Evolutionary conservation across 139 green algal species (phyloP).

Genomic region (Chlorella sp.): DNA sequence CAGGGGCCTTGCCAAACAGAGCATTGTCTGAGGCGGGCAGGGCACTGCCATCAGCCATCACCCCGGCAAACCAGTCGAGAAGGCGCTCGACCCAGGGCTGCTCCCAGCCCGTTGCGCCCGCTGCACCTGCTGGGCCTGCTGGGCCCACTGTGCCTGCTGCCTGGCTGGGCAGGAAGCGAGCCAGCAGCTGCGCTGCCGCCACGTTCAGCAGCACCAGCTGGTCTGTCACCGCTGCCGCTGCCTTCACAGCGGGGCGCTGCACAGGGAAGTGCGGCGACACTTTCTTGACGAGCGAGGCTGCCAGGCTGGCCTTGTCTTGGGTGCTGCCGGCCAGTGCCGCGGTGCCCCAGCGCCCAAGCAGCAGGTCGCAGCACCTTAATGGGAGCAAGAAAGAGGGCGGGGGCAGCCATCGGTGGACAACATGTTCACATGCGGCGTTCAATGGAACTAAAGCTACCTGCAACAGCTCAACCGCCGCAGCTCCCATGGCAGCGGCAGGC

Average conservation of each 20-base stretch:
- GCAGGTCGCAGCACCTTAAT: constrained; percentile 30
- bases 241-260: constrained; percentile 23
- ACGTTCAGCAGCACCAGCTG: constrained; percentile 69
- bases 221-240: constrained; percentile 32
- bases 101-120: not conserved
- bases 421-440: too few species aligned
- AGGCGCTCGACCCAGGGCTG: constrained; percentile 21
- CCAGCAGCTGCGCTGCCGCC: constrained; percentile 55
- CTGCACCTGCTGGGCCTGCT: not conserved
- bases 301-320: constrained; percentile 10
- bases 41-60: too few species aligned
- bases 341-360: constrained; percentile 25
- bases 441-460: too few species aligned
- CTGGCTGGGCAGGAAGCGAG: constrained; percentile 45
- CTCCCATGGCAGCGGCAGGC: too few species aligned
- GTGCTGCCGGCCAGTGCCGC: not conserved
- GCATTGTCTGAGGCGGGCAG: too few species aligned
- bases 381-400: not conserved
- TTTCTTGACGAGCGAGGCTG: constrained; percentile 34
- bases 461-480: too few species aligned
- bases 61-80: too few species aligned
- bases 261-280: constrained; percentile 60
- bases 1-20: too few species aligned
- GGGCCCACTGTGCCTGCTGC: not conserved
- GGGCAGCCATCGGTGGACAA: too few species aligned